phyloP scores from a whole-genome alignment of 176 grass and related monocot species.

The Sorghum bicolor region DNA sequence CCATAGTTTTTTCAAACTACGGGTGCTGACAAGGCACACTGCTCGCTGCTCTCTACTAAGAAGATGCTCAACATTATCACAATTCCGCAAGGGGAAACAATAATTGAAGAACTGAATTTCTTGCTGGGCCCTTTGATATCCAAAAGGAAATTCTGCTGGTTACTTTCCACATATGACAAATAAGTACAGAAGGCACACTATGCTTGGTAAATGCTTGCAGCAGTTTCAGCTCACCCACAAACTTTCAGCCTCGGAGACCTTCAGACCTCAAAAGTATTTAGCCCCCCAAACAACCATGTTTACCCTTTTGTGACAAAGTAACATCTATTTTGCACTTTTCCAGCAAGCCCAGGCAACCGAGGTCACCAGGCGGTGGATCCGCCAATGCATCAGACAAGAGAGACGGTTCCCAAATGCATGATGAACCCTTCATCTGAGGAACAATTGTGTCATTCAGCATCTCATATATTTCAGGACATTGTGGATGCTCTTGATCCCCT shows the following conservation, averaged over 20 bases:
- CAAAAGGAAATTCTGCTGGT: neutral
- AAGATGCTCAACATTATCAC: neutral
- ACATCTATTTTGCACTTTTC: neutral
- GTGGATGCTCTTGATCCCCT: slow-evolving; percentile 35
- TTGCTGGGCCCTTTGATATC: neutral
- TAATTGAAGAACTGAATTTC: neutral
- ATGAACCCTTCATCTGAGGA: slow-evolving; percentile 41
- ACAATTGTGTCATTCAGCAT: slow-evolving; percentile 41
- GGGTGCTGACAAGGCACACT: neutral
- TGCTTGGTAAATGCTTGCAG: neutral
- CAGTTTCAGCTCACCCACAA: neutral
- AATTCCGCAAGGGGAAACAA: neutral
- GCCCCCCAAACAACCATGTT: neutral
- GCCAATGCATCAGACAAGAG: neutral
- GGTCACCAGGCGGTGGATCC: neutral
- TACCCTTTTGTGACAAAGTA: neutral
- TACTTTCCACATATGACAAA: neutral
- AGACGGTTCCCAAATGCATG: neutral
- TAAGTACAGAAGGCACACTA: neutral
- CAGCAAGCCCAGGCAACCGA: neutral
- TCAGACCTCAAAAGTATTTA: neutral
- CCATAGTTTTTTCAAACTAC: neutral
- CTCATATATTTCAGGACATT: slow-evolving; percentile 41
- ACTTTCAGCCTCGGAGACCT: neutral
- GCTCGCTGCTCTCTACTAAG: neutral